A percentile compares a stretch with the other conserved stretches of the same genome.
These are phyloP conservation scores for Metrosideros polymorpha DNA, from an alignment of 441 rosid genomes.

Conservation along the genomic window DNA sequence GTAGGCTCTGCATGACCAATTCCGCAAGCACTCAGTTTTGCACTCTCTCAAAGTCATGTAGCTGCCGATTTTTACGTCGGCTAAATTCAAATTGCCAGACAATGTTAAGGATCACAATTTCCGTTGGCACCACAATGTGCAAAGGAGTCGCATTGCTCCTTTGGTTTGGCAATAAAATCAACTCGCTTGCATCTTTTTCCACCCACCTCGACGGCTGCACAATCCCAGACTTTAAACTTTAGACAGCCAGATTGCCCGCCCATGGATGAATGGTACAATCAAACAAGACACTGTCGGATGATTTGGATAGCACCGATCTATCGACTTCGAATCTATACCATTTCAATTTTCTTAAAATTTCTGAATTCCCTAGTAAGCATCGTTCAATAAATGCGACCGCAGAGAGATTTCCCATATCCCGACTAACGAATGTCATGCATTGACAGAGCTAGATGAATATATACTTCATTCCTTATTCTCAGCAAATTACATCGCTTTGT, in stretches of 20 bases:
- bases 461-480: neutral
- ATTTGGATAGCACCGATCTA: neutral
- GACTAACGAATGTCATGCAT: neutral
- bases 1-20: constrained; percentile 59
- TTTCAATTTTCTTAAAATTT: neutral
- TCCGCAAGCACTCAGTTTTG: constrained; percentile 28
- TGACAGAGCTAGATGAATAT: neutral
- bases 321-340: neutral
- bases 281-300: neutral
- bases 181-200: constrained; percentile 21
- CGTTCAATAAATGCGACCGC: neutral
- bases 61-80: constrained; percentile 32
- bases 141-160: constrained; percentile 50
- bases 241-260: rapidly evolving
- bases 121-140: constrained; percentile 40
- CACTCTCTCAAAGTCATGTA: constrained; percentile 39
- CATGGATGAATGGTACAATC: neutral
- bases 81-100: constrained; percentile 21
- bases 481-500: neutral
- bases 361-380: neutral
- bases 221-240: neutral
- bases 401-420: neutral
- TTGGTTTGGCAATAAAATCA: constrained; percentile 29
- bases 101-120: constrained; percentile 43
- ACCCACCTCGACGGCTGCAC: constrained; percentile 30